Evolutionary conservation across 2,329 filamentous ascomycete genomes (phyloP).

Genomic region (Zymoseptoria passerinii): DNA sequence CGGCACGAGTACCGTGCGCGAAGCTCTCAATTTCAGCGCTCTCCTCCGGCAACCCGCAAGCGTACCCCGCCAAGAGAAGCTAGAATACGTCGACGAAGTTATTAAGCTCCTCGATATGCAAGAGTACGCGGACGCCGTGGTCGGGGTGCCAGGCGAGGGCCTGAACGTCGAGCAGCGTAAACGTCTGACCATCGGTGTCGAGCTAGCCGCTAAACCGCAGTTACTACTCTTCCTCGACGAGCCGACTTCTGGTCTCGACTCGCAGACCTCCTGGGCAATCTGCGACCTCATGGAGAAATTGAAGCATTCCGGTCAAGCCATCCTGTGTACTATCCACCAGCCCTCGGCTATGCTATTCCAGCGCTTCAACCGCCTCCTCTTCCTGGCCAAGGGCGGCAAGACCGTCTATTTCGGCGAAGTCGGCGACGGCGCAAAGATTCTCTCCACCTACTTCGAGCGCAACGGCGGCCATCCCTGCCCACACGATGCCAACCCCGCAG

Average conservation of each 20-base stretch:
- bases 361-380: constrained; percentile 73
- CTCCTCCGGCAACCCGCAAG: constrained; percentile 73
- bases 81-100: constrained; percentile 81
- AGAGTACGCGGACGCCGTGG: constrained; percentile 79
- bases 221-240: constrained; percentile 89
- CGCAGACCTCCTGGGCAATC: constrained; percentile 89
- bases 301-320: constrained; percentile 79
- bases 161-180: constrained; percentile 61
- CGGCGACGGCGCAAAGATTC: constrained; percentile 57
- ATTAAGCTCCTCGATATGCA: constrained; percentile 88
- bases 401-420: constrained; percentile 79
- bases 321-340: constrained; percentile 96
- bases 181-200: constrained; percentile 89
- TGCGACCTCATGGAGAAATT: constrained; percentile 81
- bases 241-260: constrained; percentile 88
- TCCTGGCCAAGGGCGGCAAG: constrained; percentile 65
- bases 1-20: constrained; percentile 74
- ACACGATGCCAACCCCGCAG: constrained; percentile 65
- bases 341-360: constrained; percentile 94
- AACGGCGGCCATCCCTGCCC: constrained; percentile 61
- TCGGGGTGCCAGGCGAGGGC: constrained; percentile 84
- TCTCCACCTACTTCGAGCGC: constrained; percentile 69
- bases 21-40: constrained; percentile 80
- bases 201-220: constrained; percentile 83
- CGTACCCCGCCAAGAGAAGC: constrained; percentile 65